A percentile compares a stretch with the other conserved stretches of the same genome.
phyloP scores from a whole-genome alignment of 345 rosid species.

The Arabis alpina region DNA sequence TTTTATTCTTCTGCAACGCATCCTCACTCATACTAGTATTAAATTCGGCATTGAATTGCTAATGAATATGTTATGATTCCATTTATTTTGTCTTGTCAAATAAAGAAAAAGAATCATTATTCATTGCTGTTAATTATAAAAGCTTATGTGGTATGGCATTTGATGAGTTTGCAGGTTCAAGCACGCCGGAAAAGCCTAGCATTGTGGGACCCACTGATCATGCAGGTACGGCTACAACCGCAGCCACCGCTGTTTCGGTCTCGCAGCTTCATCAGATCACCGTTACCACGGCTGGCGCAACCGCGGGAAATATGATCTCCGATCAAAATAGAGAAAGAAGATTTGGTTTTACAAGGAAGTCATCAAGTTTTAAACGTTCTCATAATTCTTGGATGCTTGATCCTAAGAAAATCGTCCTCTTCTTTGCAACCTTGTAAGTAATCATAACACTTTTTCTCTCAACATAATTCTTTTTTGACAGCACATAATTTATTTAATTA shows the following conservation, averaged over 20 bases:
- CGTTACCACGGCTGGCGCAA: slow-evolving; percentile 52
- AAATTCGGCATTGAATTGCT: slow-evolving; percentile 2
- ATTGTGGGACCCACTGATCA: slow-evolving; percentile 47
- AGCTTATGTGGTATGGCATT: slow-evolving; percentile 28
- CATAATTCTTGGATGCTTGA: slow-evolving; percentile 65
- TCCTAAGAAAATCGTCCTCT: slow-evolving; percentile 83
- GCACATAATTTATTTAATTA: not conserved
- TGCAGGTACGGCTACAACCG: slow-evolving; percentile 26
- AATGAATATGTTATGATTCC: slow-evolving; percentile 35
- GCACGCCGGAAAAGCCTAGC: slow-evolving; percentile 64
- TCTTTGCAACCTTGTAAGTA: slow-evolving; percentile 90
- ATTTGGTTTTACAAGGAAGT: slow-evolving; percentile 51
- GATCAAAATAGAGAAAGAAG: slow-evolving; percentile 52
- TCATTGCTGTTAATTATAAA: slow-evolving; percentile 10
- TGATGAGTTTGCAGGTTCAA: slow-evolving; percentile 46
- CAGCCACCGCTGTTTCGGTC: slow-evolving; percentile 27
- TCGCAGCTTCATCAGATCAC: slow-evolving; percentile 73
- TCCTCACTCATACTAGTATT: slow-evolving; percentile 30
- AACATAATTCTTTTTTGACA: not conserved
- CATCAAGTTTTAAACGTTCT: slow-evolving; percentile 71
- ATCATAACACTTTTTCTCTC: not conserved
- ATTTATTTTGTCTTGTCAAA: slow-evolving; percentile 30
- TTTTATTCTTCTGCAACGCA: slow-evolving; percentile 27
- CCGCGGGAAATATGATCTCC: slow-evolving; percentile 37
- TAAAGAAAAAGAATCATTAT: slow-evolving; percentile 27